Evolutionary conservation across 352 stramenopile species (phyloP), one percentile per base, ranked within the genome.

Genomic region (Salisapilia sapeloensis): DNA sequence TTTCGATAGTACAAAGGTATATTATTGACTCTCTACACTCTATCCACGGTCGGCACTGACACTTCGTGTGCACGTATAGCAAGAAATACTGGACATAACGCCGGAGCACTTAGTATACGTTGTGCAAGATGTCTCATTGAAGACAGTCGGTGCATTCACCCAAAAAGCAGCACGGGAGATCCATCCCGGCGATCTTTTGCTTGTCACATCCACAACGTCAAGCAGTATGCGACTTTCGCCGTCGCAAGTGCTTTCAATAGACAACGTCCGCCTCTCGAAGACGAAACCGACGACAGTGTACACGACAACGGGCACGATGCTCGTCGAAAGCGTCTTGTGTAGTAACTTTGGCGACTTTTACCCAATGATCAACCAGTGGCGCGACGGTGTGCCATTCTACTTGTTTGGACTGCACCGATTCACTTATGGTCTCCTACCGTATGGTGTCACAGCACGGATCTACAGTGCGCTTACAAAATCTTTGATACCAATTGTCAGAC

Each of bases 281-380:
- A 19, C 6, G 3, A 31, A 6, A 31, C 19, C 26, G 19, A 19
- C n/a, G 24, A 81, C 63, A 2, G 53, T 81, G 20, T 81, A 82
- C 55, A 79, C 63, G 6, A 63, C 47, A 23, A 54, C 53, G n/a
- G 65, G 66, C 44, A 78, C 67, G 29, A 13, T 82, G 27, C 58
- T 85, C 33, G 60, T 82, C 28, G 49, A 76, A 28, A 61, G 61
- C 33, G 60, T 63, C 38, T 47, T 81, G 25, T 85, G 69, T 44
- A 80, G 65, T 43, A 85, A 78, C 55, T 85, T 82, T 31, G 69
- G 62, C 33, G 65, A 80, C 48, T 58, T 59, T 25, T 85, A 85
- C 25, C 61, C 57, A 15, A 33, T 33, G 25, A 19, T 69, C 15
- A 30, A 43, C 14, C 17, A 20, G 36, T 46, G 25, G 21, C 53